Percentiles rank a stretch among this genome's conserved stretches.
phyloP scores from a whole-genome alignment of 495 filamentous ascomycete genomes.

The Gamarada debralockiae region DNA sequence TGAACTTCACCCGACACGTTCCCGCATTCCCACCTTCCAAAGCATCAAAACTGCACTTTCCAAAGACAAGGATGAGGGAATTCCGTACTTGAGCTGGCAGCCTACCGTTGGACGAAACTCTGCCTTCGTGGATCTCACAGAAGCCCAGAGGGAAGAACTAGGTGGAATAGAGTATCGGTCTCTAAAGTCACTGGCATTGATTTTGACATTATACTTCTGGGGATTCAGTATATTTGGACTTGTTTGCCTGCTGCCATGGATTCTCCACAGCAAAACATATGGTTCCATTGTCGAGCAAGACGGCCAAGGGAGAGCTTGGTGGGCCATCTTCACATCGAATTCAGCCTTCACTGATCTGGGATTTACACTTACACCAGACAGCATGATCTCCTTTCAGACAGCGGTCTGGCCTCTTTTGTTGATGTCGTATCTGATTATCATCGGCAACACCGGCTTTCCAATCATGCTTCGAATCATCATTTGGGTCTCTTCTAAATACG shows the following conservation, averaged over 20 bases:
- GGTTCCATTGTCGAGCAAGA: constrained; percentile 53
- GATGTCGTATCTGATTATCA: constrained; percentile 76
- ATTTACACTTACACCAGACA: constrained; percentile 85
- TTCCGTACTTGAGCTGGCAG: constrained; percentile 90
- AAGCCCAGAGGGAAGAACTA: constrained; percentile 88
- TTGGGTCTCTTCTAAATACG: constrained; percentile 62
- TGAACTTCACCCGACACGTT: constrained; percentile 4
- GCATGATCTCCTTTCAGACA: constrained; percentile 80
- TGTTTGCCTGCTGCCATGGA: constrained; percentile 74
- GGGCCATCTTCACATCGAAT: constrained; percentile 81
- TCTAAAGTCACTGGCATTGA: constrained; percentile 75
- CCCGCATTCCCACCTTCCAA: constrained; percentile 24
- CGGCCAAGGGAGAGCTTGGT: constrained; percentile 73
- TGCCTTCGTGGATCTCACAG: constrained; percentile 79
- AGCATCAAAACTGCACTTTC: constrained; percentile 35
- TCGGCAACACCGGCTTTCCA: constrained; percentile 93
- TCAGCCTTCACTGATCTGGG: constrained; percentile 90
- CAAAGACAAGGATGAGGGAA: constrained; percentile 43
- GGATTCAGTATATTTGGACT: constrained; percentile 72
- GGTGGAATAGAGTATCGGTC: constrained; percentile 94
- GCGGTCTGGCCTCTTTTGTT: constrained; percentile 72
- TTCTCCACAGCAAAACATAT: constrained; percentile 53
- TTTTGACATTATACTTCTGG: constrained; percentile 74
- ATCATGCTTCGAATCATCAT: constrained; percentile 89
- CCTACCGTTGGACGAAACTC: constrained; percentile 91